These are phyloP conservation scores for Colletotrichum graminicola DNA, from an alignment of 2,329 filamentous ascomycete genomes.

Conservation along the genomic window DNA sequence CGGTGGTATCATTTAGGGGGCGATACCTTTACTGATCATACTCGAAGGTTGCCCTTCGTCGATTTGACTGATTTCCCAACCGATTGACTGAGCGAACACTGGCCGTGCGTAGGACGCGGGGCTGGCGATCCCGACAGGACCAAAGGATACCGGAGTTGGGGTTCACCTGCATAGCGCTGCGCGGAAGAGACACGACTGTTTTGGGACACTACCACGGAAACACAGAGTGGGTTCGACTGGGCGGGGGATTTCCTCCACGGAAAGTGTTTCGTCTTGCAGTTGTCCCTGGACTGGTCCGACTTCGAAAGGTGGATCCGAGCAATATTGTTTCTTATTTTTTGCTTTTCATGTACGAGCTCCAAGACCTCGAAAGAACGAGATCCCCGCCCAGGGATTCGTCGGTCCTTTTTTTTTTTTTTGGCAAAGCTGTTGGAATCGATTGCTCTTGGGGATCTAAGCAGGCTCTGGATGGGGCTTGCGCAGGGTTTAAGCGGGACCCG, in stretches of 20 bases:
- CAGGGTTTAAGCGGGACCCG: slow-evolving; percentile 34
- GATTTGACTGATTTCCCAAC: slow-evolving; percentile 34
- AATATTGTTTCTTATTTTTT: slow-evolving; percentile 25
- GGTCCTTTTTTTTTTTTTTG: no score
- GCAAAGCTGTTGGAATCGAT: slow-evolving; percentile 15
- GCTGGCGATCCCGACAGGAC: slow-evolving; percentile 29
- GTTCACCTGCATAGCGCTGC: slow-evolving; percentile 42
- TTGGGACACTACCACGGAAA: slow-evolving; percentile 40
- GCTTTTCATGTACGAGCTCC: slow-evolving; percentile 22
- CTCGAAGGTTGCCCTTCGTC: slow-evolving; percentile 25
- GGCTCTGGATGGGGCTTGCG: slow-evolving; percentile 29
- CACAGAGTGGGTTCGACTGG: slow-evolving; percentile 32
- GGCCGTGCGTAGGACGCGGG: slow-evolving; percentile 22
- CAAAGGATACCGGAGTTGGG: slow-evolving; percentile 40
- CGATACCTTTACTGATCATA: slow-evolving; percentile 39
- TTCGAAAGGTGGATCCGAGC: slow-evolving; percentile 38
- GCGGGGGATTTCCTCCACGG: slow-evolving; percentile 28
- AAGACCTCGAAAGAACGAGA: slow-evolving; percentile 21
- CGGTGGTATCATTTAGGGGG: slow-evolving; percentile 67
- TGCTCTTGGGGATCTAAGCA: background rate
- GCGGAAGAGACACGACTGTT: slow-evolving; percentile 36
- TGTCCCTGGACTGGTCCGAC: slow-evolving; percentile 35
- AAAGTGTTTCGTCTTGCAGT: slow-evolving; percentile 38
- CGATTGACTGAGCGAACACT: slow-evolving; percentile 23
- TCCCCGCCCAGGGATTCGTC: slow-evolving; percentile 11